phyloP scores from a whole-genome alignment of 768 basidiomycete genomes.

The Rhodosporidiobolus odoratus region DNA sequence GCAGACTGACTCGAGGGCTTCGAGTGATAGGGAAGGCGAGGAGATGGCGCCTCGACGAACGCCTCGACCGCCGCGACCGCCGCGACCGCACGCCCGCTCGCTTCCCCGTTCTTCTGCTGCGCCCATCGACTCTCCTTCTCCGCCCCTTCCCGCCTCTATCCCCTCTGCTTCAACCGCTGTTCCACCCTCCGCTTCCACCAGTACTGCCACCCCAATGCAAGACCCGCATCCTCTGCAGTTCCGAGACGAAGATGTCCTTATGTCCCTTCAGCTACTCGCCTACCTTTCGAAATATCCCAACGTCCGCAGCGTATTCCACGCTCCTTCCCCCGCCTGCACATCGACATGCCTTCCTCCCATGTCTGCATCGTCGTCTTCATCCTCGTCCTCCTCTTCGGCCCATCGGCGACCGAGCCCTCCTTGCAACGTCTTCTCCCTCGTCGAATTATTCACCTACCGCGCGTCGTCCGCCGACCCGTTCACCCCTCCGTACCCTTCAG shows the following conservation, averaged over 20 bases:
- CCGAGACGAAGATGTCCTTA: slow-evolving; percentile 87
- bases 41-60: slow-evolving; percentile 32
- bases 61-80: no score
- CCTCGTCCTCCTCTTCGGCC: slow-evolving; percentile 19
- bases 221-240: slow-evolving; percentile 50
- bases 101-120: background rate
- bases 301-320: slow-evolving; percentile 91
- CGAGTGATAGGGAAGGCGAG: background rate
- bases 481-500: slow-evolving; percentile 66
- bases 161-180: background rate
- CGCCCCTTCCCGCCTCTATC: background rate
- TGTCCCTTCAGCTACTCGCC: slow-evolving; percentile 84
- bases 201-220: background rate
- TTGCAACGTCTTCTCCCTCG: slow-evolving; percentile 83
- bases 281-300: slow-evolving; percentile 98
- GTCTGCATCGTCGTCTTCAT: slow-evolving; percentile 10
- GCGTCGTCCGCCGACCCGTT: slow-evolving; percentile 74
- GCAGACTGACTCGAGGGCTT: no score
- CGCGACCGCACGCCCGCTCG: no score
- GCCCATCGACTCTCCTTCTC: background rate
- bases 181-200: background rate
- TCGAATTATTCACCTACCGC: slow-evolving; percentile 74
- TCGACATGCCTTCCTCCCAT: slow-evolving; percentile 5
- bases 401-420: slow-evolving; percentile 42
- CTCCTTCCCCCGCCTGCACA: background rate